Conservation (phyloP, 108 stramenopile genomes). For the Asterionellopsis glacialis region DNA sequence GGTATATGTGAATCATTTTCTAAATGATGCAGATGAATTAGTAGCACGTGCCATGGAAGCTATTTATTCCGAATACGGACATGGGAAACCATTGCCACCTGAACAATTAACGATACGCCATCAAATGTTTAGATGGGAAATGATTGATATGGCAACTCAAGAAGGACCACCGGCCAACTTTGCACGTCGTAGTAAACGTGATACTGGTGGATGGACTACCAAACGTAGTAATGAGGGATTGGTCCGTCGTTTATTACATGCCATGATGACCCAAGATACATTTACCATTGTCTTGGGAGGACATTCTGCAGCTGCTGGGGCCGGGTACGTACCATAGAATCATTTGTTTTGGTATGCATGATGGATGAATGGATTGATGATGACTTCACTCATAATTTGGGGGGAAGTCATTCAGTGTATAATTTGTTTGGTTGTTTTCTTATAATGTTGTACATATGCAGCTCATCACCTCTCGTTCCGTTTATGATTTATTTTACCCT, state of each 20-base stretch:
- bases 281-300: constrained; percentile 67
- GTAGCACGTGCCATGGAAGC: constrained; percentile 66
- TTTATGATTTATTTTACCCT: too few species aligned
- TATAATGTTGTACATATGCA: too few species aligned
- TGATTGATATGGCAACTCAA: constrained; percentile 37
- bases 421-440: too few species aligned
- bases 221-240: constrained; percentile 58
- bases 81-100: constrained; percentile 50
- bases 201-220: constrained; percentile 79
- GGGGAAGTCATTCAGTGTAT: too few species aligned
- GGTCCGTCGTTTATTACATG: constrained; percentile 70
- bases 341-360: neutral
- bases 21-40: constrained; percentile 67
- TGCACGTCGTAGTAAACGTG: constrained; percentile 15
- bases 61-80: constrained; percentile 51
- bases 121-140: constrained; percentile 56
- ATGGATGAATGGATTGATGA: neutral
- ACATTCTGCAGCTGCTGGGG: constrained; percentile 53
- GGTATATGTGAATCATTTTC: constrained; percentile 78
- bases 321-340: constrained; percentile 11
- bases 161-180: constrained; percentile 15
- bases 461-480: too few species aligned
- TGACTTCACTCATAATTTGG: constrained; percentile 8
- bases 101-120: constrained; percentile 36
- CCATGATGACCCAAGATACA: constrained; percentile 78